A percentile compares a stretch with the other conserved stretches of the same genome.
Evolutionary conservation across 2,329 filamentous ascomycete genomes (phyloP).

Genomic region (Xylariomycetidae sp.): DNA sequence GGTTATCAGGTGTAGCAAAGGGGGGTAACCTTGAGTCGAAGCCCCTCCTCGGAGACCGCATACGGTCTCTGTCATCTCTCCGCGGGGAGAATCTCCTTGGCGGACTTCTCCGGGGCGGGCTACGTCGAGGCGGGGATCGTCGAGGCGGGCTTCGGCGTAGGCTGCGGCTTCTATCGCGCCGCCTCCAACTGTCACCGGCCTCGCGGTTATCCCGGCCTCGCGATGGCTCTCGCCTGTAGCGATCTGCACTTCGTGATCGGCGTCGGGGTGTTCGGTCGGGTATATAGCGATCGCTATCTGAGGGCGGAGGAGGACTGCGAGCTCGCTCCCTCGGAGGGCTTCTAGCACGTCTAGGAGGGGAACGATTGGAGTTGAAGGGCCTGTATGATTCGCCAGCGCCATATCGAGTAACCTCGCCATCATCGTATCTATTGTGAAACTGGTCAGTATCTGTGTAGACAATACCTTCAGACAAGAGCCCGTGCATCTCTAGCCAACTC

Average conservation of each 20-base stretch:
- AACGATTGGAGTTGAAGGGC: conserved; percentile 49
- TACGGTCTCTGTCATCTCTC: conserved; percentile 33
- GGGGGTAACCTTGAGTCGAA: conserved; percentile 33
- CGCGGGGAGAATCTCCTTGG: conserved; percentile 33
- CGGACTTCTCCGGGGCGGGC: conserved; percentile 30
- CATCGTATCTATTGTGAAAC: conserved; percentile 44
- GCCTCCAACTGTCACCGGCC: conserved; percentile 31
- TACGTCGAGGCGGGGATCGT: conserved; percentile 26
- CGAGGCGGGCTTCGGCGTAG: conserved; percentile 32
- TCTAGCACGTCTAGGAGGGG: conserved; percentile 37
- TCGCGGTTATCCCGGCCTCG: conserved; percentile 23
- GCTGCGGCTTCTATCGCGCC: conserved; percentile 35
- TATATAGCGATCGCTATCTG: conserved; percentile 37
- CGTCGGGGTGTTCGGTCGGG: conserved; percentile 37
- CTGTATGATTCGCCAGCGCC: conserved; percentile 59
- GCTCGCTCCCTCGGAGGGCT: conserved; percentile 29
- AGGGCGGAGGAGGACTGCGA: conserved; percentile 31
- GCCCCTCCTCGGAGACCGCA: conserved; percentile 35
- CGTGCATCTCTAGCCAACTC: too few relatives aligned
- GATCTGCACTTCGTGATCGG: conserved; percentile 36
- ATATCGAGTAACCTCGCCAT: conserved; percentile 58
- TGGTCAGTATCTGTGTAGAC: too few relatives aligned
- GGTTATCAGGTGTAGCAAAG: conserved; percentile 16
- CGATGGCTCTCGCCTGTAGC: conserved; percentile 34
- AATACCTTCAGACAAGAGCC: too few relatives aligned